phyloP scores from a whole-genome alignment of 768 basidiomycete species.

The Boletus reticuloceps region DNA sequence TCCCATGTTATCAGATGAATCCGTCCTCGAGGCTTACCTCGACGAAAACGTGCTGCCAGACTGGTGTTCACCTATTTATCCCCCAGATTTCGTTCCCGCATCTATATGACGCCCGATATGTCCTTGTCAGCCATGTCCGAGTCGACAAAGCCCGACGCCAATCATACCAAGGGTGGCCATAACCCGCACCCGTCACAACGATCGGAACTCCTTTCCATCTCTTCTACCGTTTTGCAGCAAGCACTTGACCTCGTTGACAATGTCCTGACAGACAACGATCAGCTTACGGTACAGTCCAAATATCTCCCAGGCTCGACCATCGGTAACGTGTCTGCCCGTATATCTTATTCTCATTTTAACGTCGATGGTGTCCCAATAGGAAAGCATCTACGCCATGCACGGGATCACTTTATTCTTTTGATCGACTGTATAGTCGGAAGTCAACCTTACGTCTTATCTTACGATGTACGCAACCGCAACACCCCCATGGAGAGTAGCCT shows the following conservation, averaged over 20 bases:
- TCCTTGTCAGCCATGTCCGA: slow-evolving; percentile 24
- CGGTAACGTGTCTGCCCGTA: slow-evolving; percentile 41
- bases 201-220: slow-evolving; percentile 61
- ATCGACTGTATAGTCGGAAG: slow-evolving; percentile 49
- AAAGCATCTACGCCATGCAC: slow-evolving; percentile 83
- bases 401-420: slow-evolving; percentile 77
- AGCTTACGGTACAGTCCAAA: slow-evolving; percentile 66
- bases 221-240: slow-evolving; percentile 65
- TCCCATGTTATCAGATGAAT: slow-evolving; percentile 13
- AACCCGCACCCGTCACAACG: slow-evolving; percentile 36
- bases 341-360: not conserved
- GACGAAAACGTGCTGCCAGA: slow-evolving; percentile 14
- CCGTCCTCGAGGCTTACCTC: slow-evolving; percentile 26
- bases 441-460: slow-evolving; percentile 57
- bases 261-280: slow-evolving; percentile 62
- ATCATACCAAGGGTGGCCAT: slow-evolving; percentile 6
- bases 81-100: not conserved
- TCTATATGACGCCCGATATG: not conserved
- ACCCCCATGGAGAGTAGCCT: slow-evolving; percentile 81
- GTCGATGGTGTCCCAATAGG: slow-evolving; percentile 41
- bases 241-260: slow-evolving; percentile 71
- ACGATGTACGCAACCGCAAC: slow-evolving; percentile 73
- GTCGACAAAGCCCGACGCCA: not conserved
- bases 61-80: slow-evolving; percentile 18
- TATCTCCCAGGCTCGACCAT: slow-evolving; percentile 87